phyloP scores from a whole-genome alignment of 2,329 filamentous ascomycete species.

The Neofusicoccum laricinum region DNA sequence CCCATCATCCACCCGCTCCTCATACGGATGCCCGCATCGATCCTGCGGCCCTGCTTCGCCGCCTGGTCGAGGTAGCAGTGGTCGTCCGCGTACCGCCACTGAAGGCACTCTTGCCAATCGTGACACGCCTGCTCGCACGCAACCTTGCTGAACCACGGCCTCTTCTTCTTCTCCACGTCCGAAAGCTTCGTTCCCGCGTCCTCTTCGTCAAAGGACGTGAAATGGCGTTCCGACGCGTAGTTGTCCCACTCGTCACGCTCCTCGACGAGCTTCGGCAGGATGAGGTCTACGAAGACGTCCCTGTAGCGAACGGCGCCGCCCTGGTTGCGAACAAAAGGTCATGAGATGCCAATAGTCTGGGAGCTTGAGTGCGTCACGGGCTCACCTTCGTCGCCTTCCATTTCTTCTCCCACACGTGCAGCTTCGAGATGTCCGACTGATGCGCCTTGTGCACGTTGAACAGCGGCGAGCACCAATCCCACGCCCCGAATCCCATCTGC shows the following conservation, averaged over 20 bases:
- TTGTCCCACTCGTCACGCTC: slow-evolving; percentile 33
- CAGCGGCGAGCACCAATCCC: slow-evolving; percentile 44
- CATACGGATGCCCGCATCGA: slow-evolving; percentile 22
- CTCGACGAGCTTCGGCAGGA: slow-evolving; percentile 27
- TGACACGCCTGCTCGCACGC: slow-evolving; percentile 29
- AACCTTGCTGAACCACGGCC: slow-evolving; percentile 23
- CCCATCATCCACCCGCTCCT: slow-evolving; percentile 32
- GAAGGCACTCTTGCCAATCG: slow-evolving; percentile 29
- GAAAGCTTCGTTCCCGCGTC: background rate
- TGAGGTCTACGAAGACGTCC: slow-evolving; percentile 28
- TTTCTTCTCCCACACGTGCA: slow-evolving; percentile 28
- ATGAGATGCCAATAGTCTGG: slow-evolving; percentile 13
- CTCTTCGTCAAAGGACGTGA: slow-evolving; percentile 19
- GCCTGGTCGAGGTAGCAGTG: slow-evolving; percentile 29
- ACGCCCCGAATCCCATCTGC: slow-evolving; percentile 34
- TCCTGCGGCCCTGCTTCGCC: background rate
- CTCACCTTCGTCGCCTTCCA: slow-evolving; percentile 16
- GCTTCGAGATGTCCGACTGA: slow-evolving; percentile 27
- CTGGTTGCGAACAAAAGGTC: background rate
- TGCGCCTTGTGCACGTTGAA: slow-evolving; percentile 38
- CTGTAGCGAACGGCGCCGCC: slow-evolving; percentile 29
- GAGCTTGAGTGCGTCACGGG: slow-evolving; percentile 14
- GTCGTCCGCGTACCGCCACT: slow-evolving; percentile 30
- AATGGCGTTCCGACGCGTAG: slow-evolving; percentile 28
- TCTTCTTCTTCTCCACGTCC: background rate